Base-by-base conservation (phyloP, 2,329 filamentous ascomycete species). In the Pochonia chlamydosporia region DNA sequence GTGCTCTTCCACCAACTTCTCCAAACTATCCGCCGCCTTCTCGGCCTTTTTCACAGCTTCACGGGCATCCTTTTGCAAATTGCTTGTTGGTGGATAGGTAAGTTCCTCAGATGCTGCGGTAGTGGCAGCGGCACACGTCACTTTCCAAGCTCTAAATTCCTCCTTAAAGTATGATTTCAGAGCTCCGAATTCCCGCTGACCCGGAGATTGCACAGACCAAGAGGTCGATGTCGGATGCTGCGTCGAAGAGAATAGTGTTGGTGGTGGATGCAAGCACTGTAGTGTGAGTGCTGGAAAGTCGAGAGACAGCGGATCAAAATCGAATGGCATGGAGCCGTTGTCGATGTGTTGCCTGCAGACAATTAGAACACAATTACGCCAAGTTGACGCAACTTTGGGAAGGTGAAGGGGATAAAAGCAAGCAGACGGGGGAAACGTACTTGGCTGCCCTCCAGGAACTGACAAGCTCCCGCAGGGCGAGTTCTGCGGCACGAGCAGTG, bases 211-310 rank as follows among this genome's bases (percentile, higher is more conserved):
- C 26, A 95, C 79, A 1, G 89, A 89, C 82, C 92, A 96, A 1
- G 89, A 93, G 3, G 84, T 81, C 18, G 81, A 74, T 0, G 85
- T 89, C 2, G 89, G 75, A 58, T 95, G 85, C 25, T 90, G 89
- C 6, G 85, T 88, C 1, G 84, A 80, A 9, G 88, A 86, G 68
- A 91, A 92, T 6, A 96, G 74, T 1, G 89, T 93, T 4, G 88
- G 84, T 3, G 91, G 89, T 9, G 87, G 76, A 30, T 86, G 81
- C 1, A 97, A 80, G 54, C 92, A 85, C 53, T 86, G 87, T 10
- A 96, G 78, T 30, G 85, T 89, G 35, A 97, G 76, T 6, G 87
- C 84, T 6, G 91, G 89, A 59, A 96, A 96, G 50, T 89, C 89
- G 62, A 95, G 81, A 5, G 86, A 76, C 51, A 91, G 80, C 28